Percentiles rank a stretch among this genome's conserved stretches.
phyloP scores from a whole-genome alignment of 805 yeast species.

The Schwanniomyces sp. region DNA sequence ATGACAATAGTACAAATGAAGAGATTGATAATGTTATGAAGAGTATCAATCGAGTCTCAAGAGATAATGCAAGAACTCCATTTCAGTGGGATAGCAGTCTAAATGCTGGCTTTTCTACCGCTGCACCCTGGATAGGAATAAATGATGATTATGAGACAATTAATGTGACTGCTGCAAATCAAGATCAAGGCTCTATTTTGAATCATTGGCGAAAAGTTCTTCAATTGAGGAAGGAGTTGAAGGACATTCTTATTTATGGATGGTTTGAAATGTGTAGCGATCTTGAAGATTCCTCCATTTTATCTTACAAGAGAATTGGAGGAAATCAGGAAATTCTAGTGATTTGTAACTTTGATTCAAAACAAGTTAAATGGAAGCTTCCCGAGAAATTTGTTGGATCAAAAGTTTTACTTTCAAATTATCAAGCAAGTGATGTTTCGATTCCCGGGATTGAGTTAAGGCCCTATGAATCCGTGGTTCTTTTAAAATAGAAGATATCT shows the following conservation, averaged over 20 bases:
- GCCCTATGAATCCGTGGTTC: too few species aligned
- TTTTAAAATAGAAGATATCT: too few species aligned
- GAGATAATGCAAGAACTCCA: conserved; percentile 2
- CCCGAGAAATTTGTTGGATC: neutral
- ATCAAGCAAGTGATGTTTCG: neutral
- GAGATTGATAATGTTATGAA: neutral
- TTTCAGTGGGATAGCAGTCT: conserved; percentile 1
- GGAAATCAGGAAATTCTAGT: neutral
- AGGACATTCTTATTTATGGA: neutral
- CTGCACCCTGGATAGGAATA: neutral
- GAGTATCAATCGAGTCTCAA: neutral
- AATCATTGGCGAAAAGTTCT: neutral
- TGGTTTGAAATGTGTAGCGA: neutral
- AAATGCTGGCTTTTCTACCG: conserved; percentile 1
- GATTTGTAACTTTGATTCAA: neutral
- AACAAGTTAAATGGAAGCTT: neutral
- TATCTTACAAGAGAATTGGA: neutral
- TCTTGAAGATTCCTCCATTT: neutral
- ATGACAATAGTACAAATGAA: neutral
- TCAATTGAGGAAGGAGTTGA: neutral
- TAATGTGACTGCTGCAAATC: neutral
- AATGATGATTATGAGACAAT: neutral
- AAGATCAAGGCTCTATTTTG: neutral
- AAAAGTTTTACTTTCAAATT: neutral
- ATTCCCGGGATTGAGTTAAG: too few species aligned